phyloP scores from a whole-genome alignment of 1,284 basidiomycete genomes.

The Meripilus lineatus region DNA sequence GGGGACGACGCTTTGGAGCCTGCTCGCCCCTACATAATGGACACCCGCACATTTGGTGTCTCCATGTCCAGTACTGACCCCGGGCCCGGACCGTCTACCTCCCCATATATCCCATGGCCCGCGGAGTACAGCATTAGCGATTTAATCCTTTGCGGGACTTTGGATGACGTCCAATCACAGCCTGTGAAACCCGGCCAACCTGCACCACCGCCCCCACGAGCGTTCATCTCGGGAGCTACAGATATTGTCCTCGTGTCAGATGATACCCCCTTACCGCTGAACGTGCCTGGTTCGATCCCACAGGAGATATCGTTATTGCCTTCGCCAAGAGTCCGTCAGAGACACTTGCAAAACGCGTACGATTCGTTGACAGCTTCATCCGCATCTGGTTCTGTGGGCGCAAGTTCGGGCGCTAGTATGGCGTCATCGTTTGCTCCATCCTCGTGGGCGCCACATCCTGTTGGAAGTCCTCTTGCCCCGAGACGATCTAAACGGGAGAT shows the following conservation, averaged over 20 bases:
- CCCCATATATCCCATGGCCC: slow-evolving; percentile 12
- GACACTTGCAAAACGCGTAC: not conserved
- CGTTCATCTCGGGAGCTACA: slow-evolving; percentile 13
- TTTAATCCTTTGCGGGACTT: slow-evolving; percentile 30
- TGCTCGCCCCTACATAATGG: slow-evolving; percentile 30
- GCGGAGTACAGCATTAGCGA: slow-evolving; percentile 32
- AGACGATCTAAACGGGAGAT: not conserved
- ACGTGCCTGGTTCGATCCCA: not conserved
- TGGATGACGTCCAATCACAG: slow-evolving; percentile 22
- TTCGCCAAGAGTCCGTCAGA: not conserved
- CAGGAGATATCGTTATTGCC: no score
- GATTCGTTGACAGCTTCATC: not conserved
- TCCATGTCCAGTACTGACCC: slow-evolving; percentile 16
- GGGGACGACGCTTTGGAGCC: slow-evolving; percentile 17
- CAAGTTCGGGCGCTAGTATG: not conserved
- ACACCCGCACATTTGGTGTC: slow-evolving; percentile 24
- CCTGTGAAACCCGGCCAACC: not conserved
- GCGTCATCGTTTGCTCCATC: not conserved
- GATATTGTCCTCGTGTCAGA: slow-evolving; percentile 15
- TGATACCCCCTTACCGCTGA: slow-evolving; percentile 4
- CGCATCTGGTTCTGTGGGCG: not conserved
- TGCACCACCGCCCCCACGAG: slow-evolving; percentile 3
- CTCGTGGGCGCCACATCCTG: slow-evolving; percentile 3
- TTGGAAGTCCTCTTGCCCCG: slow-evolving; percentile 5
- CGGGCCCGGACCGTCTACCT: slow-evolving; percentile 11